Conservation (phyloP, 495 filamentous ascomycete species). For the Massariosphaeria phaeospora region DNA sequence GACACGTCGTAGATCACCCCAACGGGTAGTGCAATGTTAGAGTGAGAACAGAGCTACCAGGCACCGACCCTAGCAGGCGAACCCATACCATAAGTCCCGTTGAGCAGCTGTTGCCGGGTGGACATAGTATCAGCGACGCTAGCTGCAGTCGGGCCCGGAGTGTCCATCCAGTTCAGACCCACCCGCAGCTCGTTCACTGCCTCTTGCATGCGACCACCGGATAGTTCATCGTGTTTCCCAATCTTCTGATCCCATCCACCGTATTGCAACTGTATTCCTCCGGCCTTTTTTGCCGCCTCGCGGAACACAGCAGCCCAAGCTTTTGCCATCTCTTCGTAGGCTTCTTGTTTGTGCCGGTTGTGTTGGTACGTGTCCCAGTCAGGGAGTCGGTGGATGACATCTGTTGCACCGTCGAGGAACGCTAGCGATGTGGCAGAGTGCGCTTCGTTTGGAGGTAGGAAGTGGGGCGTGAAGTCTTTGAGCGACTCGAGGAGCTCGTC, state of each 20-base stretch:
- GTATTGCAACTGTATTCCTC: conserved; percentile 84
- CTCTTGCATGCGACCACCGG: conserved; percentile 73
- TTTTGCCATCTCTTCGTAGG: conserved; percentile 90
- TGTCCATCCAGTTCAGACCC: conserved; percentile 72
- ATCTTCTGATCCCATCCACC: conserved; percentile 91
- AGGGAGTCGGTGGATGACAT: conserved; percentile 81
- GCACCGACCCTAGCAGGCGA: conserved; percentile 66
- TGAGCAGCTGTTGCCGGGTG: conserved; percentile 73
- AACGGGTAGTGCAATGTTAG: too few relatives aligned
- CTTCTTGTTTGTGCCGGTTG: conserved; percentile 85
- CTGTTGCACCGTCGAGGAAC: conserved; percentile 83
- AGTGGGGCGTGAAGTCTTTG: conserved; percentile 90
- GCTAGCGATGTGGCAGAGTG: conserved; percentile 73
- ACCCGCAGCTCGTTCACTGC: conserved; percentile 72
- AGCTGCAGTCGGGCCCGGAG: conserved; percentile 42
- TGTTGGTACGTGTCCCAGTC: conserved; percentile 80
- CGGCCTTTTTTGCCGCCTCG: conserved; percentile 85
- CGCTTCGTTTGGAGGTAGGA: conserved; percentile 82
- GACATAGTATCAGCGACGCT: conserved; percentile 51
- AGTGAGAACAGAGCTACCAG: too few relatives aligned
- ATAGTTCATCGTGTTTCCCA: conserved; percentile 80
- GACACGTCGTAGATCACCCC: too few relatives aligned
- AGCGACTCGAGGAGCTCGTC: conserved; percentile 79
- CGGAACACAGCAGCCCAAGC: conserved; percentile 91
- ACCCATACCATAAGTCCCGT: conserved; percentile 67